Evolutionary conservation across 2,329 filamentous ascomycete genomes (phyloP), one percentile per base, ranked within the genome.

Genomic region (Aspergillus sp.): DNA sequence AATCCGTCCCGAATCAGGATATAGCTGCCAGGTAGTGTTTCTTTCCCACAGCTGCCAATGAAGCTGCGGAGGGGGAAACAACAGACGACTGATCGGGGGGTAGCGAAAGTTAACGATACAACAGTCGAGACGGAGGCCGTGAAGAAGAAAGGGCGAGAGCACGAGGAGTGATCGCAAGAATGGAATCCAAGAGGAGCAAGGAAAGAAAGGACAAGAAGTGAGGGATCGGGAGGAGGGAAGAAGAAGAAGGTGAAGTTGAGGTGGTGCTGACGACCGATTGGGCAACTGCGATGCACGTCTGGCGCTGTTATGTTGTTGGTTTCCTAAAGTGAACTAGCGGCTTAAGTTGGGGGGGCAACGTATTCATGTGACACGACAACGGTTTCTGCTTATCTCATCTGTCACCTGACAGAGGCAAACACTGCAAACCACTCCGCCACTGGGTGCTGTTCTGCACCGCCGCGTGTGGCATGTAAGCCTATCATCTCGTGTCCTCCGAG

Each of bases 291-390:
- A 63, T 62, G 59, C 60, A 60, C 58, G 53, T 52, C 60, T 51
- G 60, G 46, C 54, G 53, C 60, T 68, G 65, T 67, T 67, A 62
- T 70, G 67, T 67, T 69, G 56, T 68, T 61, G 51, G 61, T 43
- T 34, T 1, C 53, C 59, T 34, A 28, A 54, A 59, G 42, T 35
- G 58, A 66, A 45, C 55, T 68, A 69, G 66, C 48, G 57, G 35
- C 1, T 1, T 2, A 1, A 10, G 68, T 71, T 69, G 67, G 59
- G 67, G 59, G 64, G 55, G 55, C 51, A 43, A 39, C 36, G n/a
- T 1, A 0, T 3, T 36, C 34, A 36, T 19, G 34, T 36, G 34
- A 19, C 1, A 36, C n/a, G 2, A 35, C 34, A 35, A 35, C 33
- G 9, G 19, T 19, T 19, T 19, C 19, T 19, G 19, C 19, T 19